phyloP scores from a whole-genome alignment of 2,329 filamentous ascomycete species.

The Stachybotrys chlorohalonatus region DNA sequence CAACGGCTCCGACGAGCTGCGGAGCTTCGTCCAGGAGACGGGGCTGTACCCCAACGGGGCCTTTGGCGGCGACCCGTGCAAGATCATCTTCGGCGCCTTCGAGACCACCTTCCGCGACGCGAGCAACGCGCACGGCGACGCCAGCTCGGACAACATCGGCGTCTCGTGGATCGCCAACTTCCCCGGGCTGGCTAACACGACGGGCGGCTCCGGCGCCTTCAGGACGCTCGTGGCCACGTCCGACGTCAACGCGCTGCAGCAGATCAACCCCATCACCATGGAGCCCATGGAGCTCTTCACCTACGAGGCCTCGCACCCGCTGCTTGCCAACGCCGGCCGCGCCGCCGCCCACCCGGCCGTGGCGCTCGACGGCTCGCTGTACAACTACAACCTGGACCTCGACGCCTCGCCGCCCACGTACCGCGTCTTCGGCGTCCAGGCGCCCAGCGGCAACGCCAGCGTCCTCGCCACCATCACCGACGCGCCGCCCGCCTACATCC shows the following conservation, averaged over 20 bases:
- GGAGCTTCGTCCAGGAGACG: constrained; percentile 6
- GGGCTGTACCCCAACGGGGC: constrained; percentile 1
- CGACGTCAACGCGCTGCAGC: constrained; percentile 2
- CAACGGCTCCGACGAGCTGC: constrained; percentile 4
- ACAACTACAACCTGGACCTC: constrained; percentile 6
- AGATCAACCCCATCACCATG: constrained; percentile 3
- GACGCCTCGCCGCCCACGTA: constrained; percentile 1
- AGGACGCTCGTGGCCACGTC: constrained; percentile 3
- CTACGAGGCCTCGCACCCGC: constrained; percentile 2
- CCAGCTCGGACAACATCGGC: background rate
- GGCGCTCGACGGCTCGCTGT: constrained; percentile 1
- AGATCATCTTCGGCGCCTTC: constrained; percentile 5
- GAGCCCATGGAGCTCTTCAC: constrained; percentile 6
- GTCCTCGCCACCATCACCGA: constrained; percentile 6
- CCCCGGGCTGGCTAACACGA: constrained; percentile 1
- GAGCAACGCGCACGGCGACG: constrained; percentile 1
- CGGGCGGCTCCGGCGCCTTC: background rate
- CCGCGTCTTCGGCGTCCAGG: constrained; percentile 3
- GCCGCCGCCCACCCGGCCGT: constrained; percentile 4
- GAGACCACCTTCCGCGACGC: constrained; percentile 6
- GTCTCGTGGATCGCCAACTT: constrained; percentile 4
- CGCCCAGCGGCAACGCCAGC: background rate
- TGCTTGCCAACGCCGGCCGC: constrained; percentile 1
- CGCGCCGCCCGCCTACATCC: constrained; percentile 4
- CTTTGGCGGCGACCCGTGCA: constrained; percentile 4